Evolutionary conservation across 2,329 filamentous ascomycete species (phyloP).

Genomic region (Hypoxylon sp.): DNA sequence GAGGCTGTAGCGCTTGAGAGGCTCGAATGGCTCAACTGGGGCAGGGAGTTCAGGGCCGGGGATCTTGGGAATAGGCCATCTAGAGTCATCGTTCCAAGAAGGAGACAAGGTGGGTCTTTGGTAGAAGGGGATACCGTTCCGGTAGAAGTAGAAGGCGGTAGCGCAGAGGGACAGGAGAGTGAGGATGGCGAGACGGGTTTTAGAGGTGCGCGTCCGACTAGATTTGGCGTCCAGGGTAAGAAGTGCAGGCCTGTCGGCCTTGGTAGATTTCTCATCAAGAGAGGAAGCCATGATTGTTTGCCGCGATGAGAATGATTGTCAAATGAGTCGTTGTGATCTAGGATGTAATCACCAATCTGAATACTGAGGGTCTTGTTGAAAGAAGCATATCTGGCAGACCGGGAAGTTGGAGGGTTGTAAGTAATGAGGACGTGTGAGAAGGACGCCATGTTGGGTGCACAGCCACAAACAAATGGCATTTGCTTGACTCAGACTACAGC

Average conservation of each 20-base stretch:
- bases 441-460: background rate
- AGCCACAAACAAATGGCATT: constrained; percentile 18
- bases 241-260: constrained; percentile 37
- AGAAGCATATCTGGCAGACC: too few relatives aligned
- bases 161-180: constrained; percentile 33
- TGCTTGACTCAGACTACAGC: too few relatives aligned
- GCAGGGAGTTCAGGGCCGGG: constrained; percentile 20
- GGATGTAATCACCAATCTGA: constrained; percentile 14
- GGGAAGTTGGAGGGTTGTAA: constrained; percentile 1
- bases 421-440: constrained; percentile 18
- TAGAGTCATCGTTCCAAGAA: constrained; percentile 34
- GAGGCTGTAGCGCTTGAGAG: constrained; percentile 42
- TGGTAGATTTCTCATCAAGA: constrained; percentile 35
- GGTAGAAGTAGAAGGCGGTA: constrained; percentile 35
- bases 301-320: constrained; percentile 31
- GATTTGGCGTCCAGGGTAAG: constrained; percentile 36
- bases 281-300: constrained; percentile 32
- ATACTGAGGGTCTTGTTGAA: constrained; percentile 21
- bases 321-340: constrained; percentile 36
- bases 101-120: constrained; percentile 32
- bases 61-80: constrained; percentile 22
- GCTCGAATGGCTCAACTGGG: constrained; percentile 34
- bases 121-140: constrained; percentile 25
- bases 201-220: constrained; percentile 34
- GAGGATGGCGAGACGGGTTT: constrained; percentile 36